A percentile compares a stretch with the other conserved stretches of the same genome.
These are phyloP conservation scores for Pseudocercospora macadamiae DNA, from an alignment of 2,329 filamentous ascomycete species.

Conservation along the genomic window DNA sequence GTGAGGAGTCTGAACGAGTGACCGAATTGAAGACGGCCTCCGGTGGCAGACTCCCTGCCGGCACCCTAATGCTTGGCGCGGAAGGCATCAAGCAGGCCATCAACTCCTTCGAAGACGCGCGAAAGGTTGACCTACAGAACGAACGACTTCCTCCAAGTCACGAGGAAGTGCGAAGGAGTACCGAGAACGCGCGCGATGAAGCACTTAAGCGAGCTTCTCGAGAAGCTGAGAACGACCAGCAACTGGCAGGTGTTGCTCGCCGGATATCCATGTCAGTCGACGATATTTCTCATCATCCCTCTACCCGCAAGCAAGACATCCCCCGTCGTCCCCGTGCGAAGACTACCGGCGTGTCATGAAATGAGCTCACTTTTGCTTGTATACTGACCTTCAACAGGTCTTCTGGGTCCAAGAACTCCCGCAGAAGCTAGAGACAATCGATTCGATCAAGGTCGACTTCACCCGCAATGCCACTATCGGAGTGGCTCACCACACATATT, in stretches of 20 bases:
- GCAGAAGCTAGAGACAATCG: slow-evolving; percentile 10
- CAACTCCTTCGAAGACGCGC: slow-evolving; percentile 91
- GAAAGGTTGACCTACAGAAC: slow-evolving; percentile 96
- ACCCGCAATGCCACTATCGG: not conserved
- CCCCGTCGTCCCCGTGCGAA: slow-evolving; percentile 18
- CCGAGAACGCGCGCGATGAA: slow-evolving; percentile 76
- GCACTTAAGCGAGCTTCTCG: slow-evolving; percentile 83
- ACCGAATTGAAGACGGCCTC: slow-evolving; percentile 97
- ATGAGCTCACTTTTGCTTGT: not conserved
- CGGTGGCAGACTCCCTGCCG: slow-evolving; percentile 87
- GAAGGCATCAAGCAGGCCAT: slow-evolving; percentile 99
- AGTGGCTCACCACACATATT: slow-evolving; percentile 6
- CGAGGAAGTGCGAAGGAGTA: slow-evolving; percentile 85
- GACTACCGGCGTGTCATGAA: slow-evolving; percentile 11
- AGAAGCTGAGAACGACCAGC: slow-evolving; percentile 90
- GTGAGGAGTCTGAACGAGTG: slow-evolving; percentile 94
- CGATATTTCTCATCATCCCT: slow-evolving; percentile 20
- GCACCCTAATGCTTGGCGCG: slow-evolving; percentile 95
- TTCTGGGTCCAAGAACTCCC: slow-evolving; percentile 19
- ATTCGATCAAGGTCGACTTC: not conserved
- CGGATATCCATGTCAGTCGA: slow-evolving; percentile 86
- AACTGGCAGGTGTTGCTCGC: slow-evolving; percentile 82
- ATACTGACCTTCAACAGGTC: slow-evolving; percentile 23
- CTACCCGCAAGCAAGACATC: slow-evolving; percentile 15
- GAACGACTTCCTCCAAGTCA: slow-evolving; percentile 89